Conservation (phyloP, 2,329 filamentous ascomycete species). For the Cercospora berteroae region DNA sequence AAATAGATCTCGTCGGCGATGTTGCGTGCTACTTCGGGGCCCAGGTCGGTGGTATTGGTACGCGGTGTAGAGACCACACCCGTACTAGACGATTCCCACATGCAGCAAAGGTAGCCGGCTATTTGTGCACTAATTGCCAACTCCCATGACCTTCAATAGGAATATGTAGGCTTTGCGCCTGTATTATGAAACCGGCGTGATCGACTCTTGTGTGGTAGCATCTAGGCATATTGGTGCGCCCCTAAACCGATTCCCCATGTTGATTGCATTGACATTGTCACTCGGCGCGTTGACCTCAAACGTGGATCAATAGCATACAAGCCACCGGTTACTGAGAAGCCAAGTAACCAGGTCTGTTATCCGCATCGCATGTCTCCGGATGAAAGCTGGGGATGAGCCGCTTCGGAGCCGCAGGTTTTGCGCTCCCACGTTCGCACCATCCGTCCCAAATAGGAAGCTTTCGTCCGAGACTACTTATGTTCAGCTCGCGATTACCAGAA, state of each 20-base stretch:
- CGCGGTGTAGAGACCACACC: not conserved
- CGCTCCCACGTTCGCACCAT: not conserved
- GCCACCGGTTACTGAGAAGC: slow-evolving; percentile 1
- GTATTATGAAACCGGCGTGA: not conserved
- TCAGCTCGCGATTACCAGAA: slow-evolving; percentile 7
- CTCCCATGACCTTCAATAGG: not conserved
- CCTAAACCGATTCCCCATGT: not conserved
- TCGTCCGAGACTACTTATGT: slow-evolving; percentile 7
- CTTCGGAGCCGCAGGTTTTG: slow-evolving; percentile 4
- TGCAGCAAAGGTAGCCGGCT: not conserved
- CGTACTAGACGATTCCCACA: not conserved
- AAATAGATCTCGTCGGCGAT: not conserved
- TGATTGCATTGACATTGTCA: not conserved
- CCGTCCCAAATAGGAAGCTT: not conserved
- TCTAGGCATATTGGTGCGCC: not conserved
- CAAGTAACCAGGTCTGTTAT: not conserved
- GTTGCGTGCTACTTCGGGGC: not conserved
- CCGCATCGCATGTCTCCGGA: not conserved
- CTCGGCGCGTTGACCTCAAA: not conserved
- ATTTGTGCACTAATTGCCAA: not conserved
- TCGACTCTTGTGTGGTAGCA: not conserved
- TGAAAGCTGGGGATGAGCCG: not conserved
- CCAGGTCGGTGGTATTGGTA: not conserved
- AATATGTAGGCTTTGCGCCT: not conserved
- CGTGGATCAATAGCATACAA: not conserved